Evolutionary conservation across 2,329 filamentous ascomycete genomes (phyloP).

Genomic region (Emergomyces pasteurianus): DNA sequence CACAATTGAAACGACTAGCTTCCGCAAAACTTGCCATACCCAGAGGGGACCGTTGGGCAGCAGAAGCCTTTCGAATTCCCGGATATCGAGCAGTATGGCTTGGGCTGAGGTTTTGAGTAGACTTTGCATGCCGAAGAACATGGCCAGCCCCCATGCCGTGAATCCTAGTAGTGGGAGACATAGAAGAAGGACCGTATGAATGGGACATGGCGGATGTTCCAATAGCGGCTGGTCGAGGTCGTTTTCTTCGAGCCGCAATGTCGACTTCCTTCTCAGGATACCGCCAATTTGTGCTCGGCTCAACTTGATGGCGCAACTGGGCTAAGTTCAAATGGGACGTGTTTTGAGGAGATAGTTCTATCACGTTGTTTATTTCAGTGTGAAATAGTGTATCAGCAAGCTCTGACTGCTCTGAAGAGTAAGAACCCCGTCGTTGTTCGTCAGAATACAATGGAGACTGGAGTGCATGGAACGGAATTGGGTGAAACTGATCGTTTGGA

Average conservation of each 20-base stretch:
- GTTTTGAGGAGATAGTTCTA: constrained; percentile 8
- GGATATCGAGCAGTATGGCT: constrained; percentile 28
- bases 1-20: constrained; percentile 23
- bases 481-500: constrained; percentile 16
- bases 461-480: constrained; percentile 22
- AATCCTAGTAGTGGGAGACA: constrained; percentile 29
- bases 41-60: constrained; percentile 36
- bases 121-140: constrained; percentile 35
- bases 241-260: constrained; percentile 35
- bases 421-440: constrained; percentile 19
- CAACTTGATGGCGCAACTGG: constrained; percentile 17
- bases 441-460: constrained; percentile 20
- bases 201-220: constrained; percentile 30
- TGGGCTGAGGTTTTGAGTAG: constrained; percentile 29
- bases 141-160: constrained; percentile 24
- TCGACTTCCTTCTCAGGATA: constrained; percentile 32
- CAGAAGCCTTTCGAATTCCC: constrained; percentile 35
- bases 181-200: constrained; percentile 28
- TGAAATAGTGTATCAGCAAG: background rate
- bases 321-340: constrained; percentile 1
- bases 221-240: constrained; percentile 35
- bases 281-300: constrained; percentile 20
- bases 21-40: constrained; percentile 36
- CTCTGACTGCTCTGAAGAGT: constrained; percentile 23
- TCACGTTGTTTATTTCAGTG: background rate